Evolutionary conservation across 495 filamentous ascomycete genomes (phyloP).

Genomic region (Penicillium ucsense): DNA sequence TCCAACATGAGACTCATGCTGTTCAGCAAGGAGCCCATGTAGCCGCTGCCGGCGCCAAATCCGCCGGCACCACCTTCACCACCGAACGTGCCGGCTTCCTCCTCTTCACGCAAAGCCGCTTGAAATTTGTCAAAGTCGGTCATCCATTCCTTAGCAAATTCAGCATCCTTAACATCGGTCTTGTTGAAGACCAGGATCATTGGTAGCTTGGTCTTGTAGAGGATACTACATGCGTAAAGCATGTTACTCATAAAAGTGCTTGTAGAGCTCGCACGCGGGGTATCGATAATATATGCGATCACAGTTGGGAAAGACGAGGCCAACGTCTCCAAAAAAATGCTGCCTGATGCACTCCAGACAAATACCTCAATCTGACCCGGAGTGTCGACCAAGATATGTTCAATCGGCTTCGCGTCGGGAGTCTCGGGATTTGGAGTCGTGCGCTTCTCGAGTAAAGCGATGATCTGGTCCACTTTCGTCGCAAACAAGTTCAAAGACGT

Average conservation of each 20-base stretch:
- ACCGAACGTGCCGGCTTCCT: constrained; percentile 68
- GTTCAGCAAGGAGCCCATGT: constrained; percentile 94
- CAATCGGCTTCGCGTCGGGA: constrained; percentile 54
- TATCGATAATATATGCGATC: constrained; percentile 95
- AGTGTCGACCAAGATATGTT: constrained; percentile 86
- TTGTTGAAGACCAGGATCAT: constrained; percentile 99
- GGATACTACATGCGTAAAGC: constrained; percentile 95
- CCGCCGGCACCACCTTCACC: constrained; percentile 54
- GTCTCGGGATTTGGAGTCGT: constrained; percentile 52
- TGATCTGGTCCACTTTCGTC: constrained; percentile 94
- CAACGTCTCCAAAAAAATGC: constrained; percentile 85
- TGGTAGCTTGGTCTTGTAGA: constrained; percentile 96
- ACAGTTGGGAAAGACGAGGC: constrained; percentile 92
- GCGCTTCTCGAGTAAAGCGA: constrained; percentile 81
- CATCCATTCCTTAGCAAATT: constrained; percentile 98
- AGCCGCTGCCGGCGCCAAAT: constrained; percentile 69
- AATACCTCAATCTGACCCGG: constrained; percentile 98
- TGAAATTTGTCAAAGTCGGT: constrained; percentile 97
- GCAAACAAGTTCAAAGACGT: constrained; percentile 94
- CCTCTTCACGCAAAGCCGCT: constrained; percentile 67
- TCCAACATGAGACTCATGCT: constrained; percentile 97
- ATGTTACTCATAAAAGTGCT: constrained; percentile 99
- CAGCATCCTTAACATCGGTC: constrained; percentile 84
- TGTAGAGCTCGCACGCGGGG: constrained; percentile 82
- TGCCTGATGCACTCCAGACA: constrained; percentile 90